Evolutionary conservation across 208 protist species (phyloP).

Genomic region (Acanthamoeba sp.): DNA sequence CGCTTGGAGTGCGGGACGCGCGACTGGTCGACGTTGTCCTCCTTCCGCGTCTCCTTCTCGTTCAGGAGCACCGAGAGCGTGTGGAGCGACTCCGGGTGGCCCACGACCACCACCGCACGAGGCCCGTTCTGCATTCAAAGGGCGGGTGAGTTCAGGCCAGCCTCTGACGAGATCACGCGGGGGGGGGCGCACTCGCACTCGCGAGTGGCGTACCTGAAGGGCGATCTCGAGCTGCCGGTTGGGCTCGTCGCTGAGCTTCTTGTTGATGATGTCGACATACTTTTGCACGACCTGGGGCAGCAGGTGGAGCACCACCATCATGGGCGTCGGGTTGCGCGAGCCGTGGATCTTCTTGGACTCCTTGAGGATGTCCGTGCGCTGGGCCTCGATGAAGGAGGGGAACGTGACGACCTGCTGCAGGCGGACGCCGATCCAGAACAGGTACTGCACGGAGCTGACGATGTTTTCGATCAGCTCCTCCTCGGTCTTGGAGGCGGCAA

Average conservation of each 20-base stretch:
- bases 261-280: conserved; percentile 84
- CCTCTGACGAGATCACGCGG: too few species aligned
- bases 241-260: conserved; percentile 78
- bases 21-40: conserved; percentile 77
- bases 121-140: conserved; percentile 82
- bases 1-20: conserved; percentile 88
- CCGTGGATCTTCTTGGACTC: conserved; percentile 81
- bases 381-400: conserved; percentile 74
- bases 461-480: conserved; percentile 81
- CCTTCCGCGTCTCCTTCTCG: conserved; percentile 78
- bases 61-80: conserved; percentile 82
- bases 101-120: conserved; percentile 83
- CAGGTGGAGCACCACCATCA: conserved; percentile 82
- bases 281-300: conserved; percentile 70
- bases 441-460: conserved; percentile 75
- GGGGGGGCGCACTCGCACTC: too few species aligned
- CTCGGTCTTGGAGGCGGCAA: conserved; percentile 78
- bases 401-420: conserved; percentile 78
- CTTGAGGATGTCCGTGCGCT: conserved; percentile 77
- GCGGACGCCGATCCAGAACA: conserved; percentile 87
- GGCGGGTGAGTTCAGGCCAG: too few species aligned
- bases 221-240: conserved; percentile 77
- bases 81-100: conserved; percentile 84
- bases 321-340: conserved; percentile 84
- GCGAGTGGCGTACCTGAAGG: conserved; percentile 78